Base-by-base conservation (phyloP, 2,329 filamentous ascomycete species). In the Xylaria sp. region DNA sequence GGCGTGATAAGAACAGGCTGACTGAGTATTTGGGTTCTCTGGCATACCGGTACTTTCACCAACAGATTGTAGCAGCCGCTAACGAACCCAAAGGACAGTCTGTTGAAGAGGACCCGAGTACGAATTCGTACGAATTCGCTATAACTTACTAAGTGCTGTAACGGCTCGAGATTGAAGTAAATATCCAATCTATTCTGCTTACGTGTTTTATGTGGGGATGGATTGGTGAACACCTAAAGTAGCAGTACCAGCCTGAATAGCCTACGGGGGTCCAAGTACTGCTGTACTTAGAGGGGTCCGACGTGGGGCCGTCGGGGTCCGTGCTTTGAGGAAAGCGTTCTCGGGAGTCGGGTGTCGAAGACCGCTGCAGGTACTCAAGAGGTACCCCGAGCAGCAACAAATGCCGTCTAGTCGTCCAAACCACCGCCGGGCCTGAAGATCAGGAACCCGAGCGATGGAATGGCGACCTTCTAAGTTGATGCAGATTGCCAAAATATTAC, bases 161-260 rank as follows among this genome's bases (percentile, higher is more conserved):
- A 29, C 20, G 25, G 36, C 29, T 57, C n/a, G 27, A 61, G 31
- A 38, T 57, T 50, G 50, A n/a, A 53, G 42, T 38, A 56, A 51
- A 51, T 47, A 59, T 54, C 68, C 60, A 68, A 69, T 70, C 63
- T 65, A 57, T 57, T 42, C 31, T 56, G 69, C 69, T 71, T 71
- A 71, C 69, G 69, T 71, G 67, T 33, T 66, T 66, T 61, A 59
- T 50, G 61, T 59, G 64, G 64, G 64, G 64, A 51, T 31, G 31
- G 11, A 20, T 33, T 60, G 45, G 53, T 47, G 42, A 45, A 59
- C 5, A 50, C n/a, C 39, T 39, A 27, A 61, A 53, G 57, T 59
- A 50, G 25, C 66, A 13, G 57, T 60, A 69, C 65, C 27, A 61
- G 38, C 20, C 27, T 39, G 33, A n/a, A 29, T 47, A 22, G 22